Evolutionary conservation across 495 filamentous ascomycete species (phyloP).

Genomic region (Parachaetomium inaequale): DNA sequence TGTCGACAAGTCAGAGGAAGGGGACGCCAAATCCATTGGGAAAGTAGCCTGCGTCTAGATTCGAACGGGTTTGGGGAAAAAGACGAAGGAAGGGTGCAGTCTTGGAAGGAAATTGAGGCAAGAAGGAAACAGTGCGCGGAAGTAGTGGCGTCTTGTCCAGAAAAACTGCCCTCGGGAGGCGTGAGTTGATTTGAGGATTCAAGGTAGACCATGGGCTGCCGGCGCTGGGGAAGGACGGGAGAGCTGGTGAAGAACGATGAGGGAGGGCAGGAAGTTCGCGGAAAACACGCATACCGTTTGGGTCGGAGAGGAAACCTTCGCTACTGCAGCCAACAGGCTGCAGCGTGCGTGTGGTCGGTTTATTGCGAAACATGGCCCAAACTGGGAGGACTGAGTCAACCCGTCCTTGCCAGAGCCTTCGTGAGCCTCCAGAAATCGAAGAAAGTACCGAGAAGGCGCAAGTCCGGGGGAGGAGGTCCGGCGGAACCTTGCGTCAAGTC

Average conservation of each 20-base stretch:
- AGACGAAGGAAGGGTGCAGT: background rate
- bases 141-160: background rate
- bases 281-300: conserved; percentile 3
- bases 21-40: conserved; percentile 15
- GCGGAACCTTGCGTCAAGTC: background rate
- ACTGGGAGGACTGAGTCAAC: background rate
- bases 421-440: background rate
- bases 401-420: background rate
- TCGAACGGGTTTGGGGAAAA: background rate
- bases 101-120: background rate
- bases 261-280: background rate
- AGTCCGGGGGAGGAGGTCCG: background rate
- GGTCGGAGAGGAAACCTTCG: background rate
- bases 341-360: background rate
- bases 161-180: background rate
- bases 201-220: background rate
- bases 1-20: conserved; percentile 16
- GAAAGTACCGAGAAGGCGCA: background rate
- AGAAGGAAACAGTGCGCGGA: background rate
- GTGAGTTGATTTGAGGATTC: background rate
- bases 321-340: background rate
- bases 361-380: conserved; percentile 1
- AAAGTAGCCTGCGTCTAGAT: background rate
- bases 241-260: background rate
- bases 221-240: background rate